A percentile compares a stretch with the other conserved stretches of the same genome.
phyloP scores from a whole-genome alignment of 2,329 filamentous ascomycete species.

The Cadophora sp. region DNA sequence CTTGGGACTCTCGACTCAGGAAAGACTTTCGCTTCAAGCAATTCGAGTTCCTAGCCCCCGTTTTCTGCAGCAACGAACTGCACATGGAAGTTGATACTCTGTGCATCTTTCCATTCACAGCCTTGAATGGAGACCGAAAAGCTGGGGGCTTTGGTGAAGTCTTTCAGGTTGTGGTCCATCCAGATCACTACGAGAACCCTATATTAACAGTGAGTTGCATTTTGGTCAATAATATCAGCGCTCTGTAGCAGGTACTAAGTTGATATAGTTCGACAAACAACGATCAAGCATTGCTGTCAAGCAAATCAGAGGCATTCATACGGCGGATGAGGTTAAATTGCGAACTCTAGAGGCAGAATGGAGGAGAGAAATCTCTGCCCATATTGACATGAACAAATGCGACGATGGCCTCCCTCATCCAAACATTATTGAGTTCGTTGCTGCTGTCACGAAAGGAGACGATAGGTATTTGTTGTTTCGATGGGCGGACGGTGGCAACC shows the following conservation, averaged over 20 bases:
- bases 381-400: slow-evolving; percentile 2
- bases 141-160: no score
- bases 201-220: background rate
- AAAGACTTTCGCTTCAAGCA: no score
- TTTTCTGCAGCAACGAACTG: no score
- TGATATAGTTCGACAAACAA: slow-evolving; percentile 1
- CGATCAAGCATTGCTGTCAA: background rate
- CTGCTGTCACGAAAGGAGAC: background rate
- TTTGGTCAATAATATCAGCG: background rate
- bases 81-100: no score
- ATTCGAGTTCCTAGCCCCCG: no score
- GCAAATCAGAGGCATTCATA: background rate
- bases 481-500: slow-evolving; percentile 9
- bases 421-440: background rate
- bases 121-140: no score
- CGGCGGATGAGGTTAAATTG: background rate
- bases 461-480: background rate
- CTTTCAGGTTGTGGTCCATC: no score
- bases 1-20: no score
- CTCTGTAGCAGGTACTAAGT: no score
- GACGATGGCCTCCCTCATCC: background rate
- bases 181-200: no score
- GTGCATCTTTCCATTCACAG: no score
- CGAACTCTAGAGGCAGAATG: background rate
- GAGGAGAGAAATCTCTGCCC: background rate